phyloP scores from a whole-genome alignment of 1,139 yeast species.

The Scheffersomyces insectosa region DNA sequence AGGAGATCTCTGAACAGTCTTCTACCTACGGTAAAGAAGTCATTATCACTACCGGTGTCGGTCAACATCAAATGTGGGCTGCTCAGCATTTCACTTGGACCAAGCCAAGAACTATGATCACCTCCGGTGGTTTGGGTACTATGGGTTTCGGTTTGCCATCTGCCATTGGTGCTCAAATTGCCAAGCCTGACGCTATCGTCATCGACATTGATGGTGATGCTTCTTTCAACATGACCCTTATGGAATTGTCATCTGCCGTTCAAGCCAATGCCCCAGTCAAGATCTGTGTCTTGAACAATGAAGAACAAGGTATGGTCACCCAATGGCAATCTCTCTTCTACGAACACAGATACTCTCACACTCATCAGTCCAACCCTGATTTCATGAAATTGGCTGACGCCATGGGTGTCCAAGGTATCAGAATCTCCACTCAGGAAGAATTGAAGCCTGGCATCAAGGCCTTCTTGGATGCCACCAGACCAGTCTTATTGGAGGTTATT shows the following conservation, averaged over 20 bases:
- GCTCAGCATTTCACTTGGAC: conserved; percentile 97
- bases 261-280: conserved; percentile 92
- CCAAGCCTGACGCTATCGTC: conserved; percentile 90
- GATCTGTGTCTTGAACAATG: conserved; percentile 86
- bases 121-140: conserved; percentile 98
- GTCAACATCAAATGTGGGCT: conserved; percentile 99
- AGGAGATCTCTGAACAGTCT: conserved; percentile 75
- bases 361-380: conserved; percentile 93
- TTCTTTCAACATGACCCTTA: conserved; percentile 94
- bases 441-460: conserved; percentile 52
- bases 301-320: conserved; percentile 99
- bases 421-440: conserved; percentile 68
- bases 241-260: conserved; percentile 90
- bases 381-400: conserved; percentile 91
- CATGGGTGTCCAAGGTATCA: conserved; percentile 86
- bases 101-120: conserved; percentile 86
- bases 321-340: conserved; percentile 98
- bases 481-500: conserved; percentile 84
- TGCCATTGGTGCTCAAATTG: conserved; percentile 97
- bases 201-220: conserved; percentile 99
- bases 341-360: conserved; percentile 94
- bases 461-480: conserved; percentile 76
- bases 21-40: conserved; percentile 69
- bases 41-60: conserved; percentile 95
- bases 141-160: conserved; percentile 98